Conservation (phyloP, 192 early-diverging fungal genomes). For the Martensiomyces pterosporus region DNA sequence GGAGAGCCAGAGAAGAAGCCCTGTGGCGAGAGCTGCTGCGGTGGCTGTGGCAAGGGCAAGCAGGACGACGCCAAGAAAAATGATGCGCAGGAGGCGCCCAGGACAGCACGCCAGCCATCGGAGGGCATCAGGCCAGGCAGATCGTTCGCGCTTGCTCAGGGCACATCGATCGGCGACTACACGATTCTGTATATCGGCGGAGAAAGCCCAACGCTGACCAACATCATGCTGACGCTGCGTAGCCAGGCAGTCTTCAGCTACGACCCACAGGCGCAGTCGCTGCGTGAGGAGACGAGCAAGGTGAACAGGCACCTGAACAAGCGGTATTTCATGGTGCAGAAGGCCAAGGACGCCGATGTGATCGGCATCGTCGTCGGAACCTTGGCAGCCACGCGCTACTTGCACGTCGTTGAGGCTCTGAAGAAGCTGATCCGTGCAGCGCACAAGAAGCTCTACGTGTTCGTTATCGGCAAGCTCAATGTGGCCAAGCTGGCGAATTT, state of each 20-base stretch:
- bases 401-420: conserved; percentile 74
- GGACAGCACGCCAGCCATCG: not conserved
- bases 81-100: not conserved
- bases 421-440: conserved; percentile 68
- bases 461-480: conserved; percentile 92
- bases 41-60: not conserved
- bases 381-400: conserved; percentile 84
- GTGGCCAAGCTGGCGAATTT: conserved; percentile 97
- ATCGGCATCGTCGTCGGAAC: conserved; percentile 97
- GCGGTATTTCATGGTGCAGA: conserved; percentile 82
- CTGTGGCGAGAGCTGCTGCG: not conserved
- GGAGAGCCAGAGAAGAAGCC: not conserved
- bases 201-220: conserved; percentile 78
- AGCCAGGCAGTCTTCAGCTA: conserved; percentile 59
- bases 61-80: not conserved
- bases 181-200: conserved; percentile 79
- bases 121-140: conserved; percentile 40
- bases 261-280: conserved; percentile 54
- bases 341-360: conserved; percentile 85
- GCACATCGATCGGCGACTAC: conserved; percentile 55
- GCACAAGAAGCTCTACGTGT: conserved; percentile 80
- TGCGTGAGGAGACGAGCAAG: conserved; percentile 55
- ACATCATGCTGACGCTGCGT: conserved; percentile 77
- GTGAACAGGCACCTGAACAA: conserved; percentile 59
- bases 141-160: conserved; percentile 53